Percentiles rank a stretch among this genome's conserved stretches.
Evolutionary conservation across 2,329 filamentous ascomycete genomes (phyloP).

Genomic region (Trichoderma lentiforme): DNA sequence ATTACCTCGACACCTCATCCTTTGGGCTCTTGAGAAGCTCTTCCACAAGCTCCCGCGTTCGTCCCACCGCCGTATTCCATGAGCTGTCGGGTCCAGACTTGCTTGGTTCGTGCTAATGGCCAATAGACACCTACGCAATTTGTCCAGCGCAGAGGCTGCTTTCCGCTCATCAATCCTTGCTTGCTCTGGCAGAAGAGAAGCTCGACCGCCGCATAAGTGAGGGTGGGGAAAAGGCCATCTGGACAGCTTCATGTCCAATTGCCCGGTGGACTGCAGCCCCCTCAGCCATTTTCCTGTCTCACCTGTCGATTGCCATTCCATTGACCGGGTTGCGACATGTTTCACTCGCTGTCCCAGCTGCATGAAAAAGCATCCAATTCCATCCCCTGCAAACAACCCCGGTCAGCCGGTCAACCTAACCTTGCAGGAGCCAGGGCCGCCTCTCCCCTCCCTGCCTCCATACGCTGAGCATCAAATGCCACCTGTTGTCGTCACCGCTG

Average conservation of each 20-base stretch:
- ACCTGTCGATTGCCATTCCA: background rate
- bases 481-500: slow-evolving; percentile 8
- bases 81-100: background rate
- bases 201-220: background rate
- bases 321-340: slow-evolving; percentile 11
- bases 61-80: background rate
- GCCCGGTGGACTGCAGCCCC: background rate
- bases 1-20: background rate
- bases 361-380: slow-evolving; percentile 17
- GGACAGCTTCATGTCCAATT: background rate
- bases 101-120: background rate
- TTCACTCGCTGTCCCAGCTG: slow-evolving; percentile 9
- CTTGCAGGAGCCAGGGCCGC: slow-evolving; percentile 8
- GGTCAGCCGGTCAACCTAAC: slow-evolving; percentile 14
- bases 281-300: slow-evolving; percentile 3
- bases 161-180: background rate
- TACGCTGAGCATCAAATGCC: background rate
- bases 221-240: slow-evolving; percentile 1
- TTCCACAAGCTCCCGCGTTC: background rate
- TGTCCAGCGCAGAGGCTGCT: background rate
- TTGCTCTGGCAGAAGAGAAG: background rate
- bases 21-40: background rate
- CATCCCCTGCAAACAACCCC: slow-evolving; percentile 8
- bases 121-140: background rate
- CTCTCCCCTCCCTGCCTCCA: slow-evolving; percentile 13